Conservation (phyloP, 106 monocot species). For the Iris macrosiphon region DNA sequence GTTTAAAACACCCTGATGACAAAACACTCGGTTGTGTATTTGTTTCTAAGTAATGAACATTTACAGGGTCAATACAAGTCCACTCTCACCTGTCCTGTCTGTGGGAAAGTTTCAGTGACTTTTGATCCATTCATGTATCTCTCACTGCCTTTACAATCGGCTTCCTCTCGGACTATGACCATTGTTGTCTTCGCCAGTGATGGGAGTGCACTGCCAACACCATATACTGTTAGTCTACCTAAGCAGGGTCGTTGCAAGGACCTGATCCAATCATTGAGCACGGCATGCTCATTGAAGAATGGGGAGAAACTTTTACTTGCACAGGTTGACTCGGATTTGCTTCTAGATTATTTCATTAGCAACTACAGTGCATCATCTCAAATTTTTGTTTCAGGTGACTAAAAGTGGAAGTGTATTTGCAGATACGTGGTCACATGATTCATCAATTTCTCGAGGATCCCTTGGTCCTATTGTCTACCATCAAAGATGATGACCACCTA, state of each 20-base stretch:
- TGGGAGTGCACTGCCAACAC: constrained; percentile 69
- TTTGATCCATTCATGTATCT: constrained; percentile 99
- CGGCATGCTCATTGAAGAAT: constrained; percentile 58
- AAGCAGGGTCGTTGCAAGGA: constrained; percentile 91
- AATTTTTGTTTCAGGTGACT: not conserved
- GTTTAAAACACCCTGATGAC: constrained; percentile 4
- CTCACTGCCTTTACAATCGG: constrained; percentile 90
- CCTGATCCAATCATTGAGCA: constrained; percentile 69
- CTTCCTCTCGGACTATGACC: constrained; percentile 71
- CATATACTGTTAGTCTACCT: constrained; percentile 86
- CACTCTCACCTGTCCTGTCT: constrained; percentile 92
- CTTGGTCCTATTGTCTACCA: constrained; percentile 52
- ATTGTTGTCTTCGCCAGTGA: constrained; percentile 67
- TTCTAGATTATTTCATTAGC: not conserved
- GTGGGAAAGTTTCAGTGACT: constrained; percentile 93
- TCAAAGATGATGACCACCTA: constrained; percentile 89
- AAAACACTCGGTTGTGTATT: constrained; percentile 5
- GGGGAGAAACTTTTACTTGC: constrained; percentile 86
- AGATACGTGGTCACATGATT: constrained; percentile 76
- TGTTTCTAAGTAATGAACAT: constrained; percentile 24
- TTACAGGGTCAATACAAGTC: constrained; percentile 99
- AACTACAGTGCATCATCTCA: not conserved
- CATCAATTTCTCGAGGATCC: constrained; percentile 88
- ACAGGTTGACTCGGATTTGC: constrained; percentile 49
- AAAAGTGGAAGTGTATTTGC: constrained; percentile 4